These are phyloP conservation scores for Calonectria pteridis DNA, from an alignment of 2,329 filamentous ascomycete genomes.

Conservation along the genomic window DNA sequence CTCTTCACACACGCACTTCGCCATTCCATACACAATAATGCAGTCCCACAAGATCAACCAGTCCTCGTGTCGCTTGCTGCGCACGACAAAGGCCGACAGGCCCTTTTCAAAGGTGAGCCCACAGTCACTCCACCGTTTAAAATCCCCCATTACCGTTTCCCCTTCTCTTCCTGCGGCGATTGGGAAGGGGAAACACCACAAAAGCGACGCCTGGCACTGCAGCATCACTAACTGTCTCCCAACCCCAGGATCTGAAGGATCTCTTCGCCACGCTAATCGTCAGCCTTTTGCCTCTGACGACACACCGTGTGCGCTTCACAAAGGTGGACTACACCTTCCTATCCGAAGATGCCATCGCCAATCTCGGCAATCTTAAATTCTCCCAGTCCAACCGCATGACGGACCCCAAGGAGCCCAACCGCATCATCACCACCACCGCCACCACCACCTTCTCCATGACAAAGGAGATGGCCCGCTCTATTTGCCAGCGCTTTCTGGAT, in stretches of 20 bases:
- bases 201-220: background rate
- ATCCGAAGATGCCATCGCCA: constrained; percentile 97
- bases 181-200: background rate
- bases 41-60: constrained; percentile 58
- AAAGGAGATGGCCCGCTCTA: constrained; percentile 95
- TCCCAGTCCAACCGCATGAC: constrained; percentile 99
- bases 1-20: background rate
- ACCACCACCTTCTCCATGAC: constrained; percentile 99
- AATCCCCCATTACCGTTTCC: background rate
- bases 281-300: constrained; percentile 83
- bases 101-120: constrained; percentile 88
- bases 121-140: background rate
- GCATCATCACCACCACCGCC: constrained; percentile 96
- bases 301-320: constrained; percentile 91
- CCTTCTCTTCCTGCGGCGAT: background rate
- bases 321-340: constrained; percentile 94
- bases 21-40: background rate
- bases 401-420: constrained; percentile 92
- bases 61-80: constrained; percentile 92
- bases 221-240: background rate
- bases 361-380: constrained; percentile 95
- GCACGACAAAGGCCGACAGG: constrained; percentile 97
- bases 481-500: constrained; percentile 94
- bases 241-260: constrained; percentile 89
- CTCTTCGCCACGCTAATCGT: constrained; percentile 95